Percentiles rank a stretch among this genome's conserved stretches.
phyloP scores from a whole-genome alignment of 306 rosid genomes.

The Myrica gale region DNA sequence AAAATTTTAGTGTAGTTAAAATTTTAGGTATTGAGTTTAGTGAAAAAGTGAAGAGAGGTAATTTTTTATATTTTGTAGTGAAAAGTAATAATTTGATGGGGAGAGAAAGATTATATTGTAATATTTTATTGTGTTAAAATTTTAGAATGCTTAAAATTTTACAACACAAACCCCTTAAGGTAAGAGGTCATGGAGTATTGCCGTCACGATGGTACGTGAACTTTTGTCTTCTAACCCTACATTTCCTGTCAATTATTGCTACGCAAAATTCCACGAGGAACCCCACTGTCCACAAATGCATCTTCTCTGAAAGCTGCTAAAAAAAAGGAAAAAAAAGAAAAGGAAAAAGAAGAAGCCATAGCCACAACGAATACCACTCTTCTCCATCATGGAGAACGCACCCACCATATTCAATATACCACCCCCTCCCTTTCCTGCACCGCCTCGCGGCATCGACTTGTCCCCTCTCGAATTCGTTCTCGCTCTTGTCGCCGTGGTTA shows the following conservation, averaged over 20 bases:
- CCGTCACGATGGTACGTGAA: neutral
- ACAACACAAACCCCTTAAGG: too few species aligned
- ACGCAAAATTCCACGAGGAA: neutral
- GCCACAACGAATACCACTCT: conserved; percentile 6
- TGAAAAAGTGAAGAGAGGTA: too few species aligned
- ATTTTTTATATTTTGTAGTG: too few species aligned
- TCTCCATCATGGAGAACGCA: conserved; percentile 45
- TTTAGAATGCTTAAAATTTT: too few species aligned
- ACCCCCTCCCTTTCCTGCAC: conserved; percentile 40
- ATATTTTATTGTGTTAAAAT: too few species aligned
- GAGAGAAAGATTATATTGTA: too few species aligned
- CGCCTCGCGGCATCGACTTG: conserved; percentile 53
- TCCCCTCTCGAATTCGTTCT: conserved; percentile 81
- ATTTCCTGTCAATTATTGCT: conserved; percentile 20
- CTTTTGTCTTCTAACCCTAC: neutral
- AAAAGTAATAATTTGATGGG: too few species aligned
- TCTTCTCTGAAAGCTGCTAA: neutral
- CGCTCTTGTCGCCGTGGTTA: conserved; percentile 64
- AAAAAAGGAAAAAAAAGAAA: neutral
- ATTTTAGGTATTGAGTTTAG: too few species aligned
- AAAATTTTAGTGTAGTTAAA: too few species aligned
- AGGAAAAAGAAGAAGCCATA: neutral
- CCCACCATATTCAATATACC: conserved; percentile 35
- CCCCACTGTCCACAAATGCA: neutral
- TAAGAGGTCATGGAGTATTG: neutral